Percentiles rank a stretch among this genome's conserved stretches.
phyloP scores from a whole-genome alignment of 805 yeast species.

The Metschnikowia continentalis region DNA sequence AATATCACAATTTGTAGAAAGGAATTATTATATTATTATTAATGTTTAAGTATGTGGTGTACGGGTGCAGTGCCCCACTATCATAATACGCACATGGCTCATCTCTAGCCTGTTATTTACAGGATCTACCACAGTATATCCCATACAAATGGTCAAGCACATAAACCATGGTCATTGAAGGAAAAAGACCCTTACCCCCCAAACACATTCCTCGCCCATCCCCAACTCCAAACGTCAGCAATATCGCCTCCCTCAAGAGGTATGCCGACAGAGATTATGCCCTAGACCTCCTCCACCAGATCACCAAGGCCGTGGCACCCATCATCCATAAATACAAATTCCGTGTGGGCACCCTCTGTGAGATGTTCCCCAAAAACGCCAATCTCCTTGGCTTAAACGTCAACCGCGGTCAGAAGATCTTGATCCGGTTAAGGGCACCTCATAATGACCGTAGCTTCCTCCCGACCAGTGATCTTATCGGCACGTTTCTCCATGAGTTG shows the following conservation, averaged over 20 bases:
- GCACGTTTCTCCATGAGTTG: constrained; percentile 85
- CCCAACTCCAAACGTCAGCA: constrained; percentile 33
- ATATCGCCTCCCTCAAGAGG: constrained; percentile 35
- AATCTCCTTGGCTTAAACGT: constrained; percentile 77
- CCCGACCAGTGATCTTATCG: constrained; percentile 63
- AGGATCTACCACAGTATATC: no score
- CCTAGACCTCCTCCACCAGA: constrained; percentile 54
- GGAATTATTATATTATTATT: no score
- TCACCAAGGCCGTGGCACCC: constrained; percentile 72
- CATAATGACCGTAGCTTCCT: constrained; percentile 51
- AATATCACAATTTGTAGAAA: no score
- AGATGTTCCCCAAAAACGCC: constrained; percentile 72
- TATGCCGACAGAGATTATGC: constrained; percentile 38
- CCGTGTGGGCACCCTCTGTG: constrained; percentile 65
- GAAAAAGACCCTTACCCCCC: background rate
- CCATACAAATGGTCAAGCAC: no score
- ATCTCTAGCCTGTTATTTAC: no score
- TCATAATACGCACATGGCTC: no score
- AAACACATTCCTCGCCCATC: constrained; percentile 24
- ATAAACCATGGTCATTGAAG: constrained; percentile 10
- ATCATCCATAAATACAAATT: constrained; percentile 65
- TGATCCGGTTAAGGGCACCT: constrained; percentile 64
- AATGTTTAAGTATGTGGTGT: no score
- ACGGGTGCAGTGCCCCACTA: no score
- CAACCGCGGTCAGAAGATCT: constrained; percentile 68